phyloP scores from a whole-genome alignment of 257 asterid species.

The Phtheirospermum japonicum region DNA sequence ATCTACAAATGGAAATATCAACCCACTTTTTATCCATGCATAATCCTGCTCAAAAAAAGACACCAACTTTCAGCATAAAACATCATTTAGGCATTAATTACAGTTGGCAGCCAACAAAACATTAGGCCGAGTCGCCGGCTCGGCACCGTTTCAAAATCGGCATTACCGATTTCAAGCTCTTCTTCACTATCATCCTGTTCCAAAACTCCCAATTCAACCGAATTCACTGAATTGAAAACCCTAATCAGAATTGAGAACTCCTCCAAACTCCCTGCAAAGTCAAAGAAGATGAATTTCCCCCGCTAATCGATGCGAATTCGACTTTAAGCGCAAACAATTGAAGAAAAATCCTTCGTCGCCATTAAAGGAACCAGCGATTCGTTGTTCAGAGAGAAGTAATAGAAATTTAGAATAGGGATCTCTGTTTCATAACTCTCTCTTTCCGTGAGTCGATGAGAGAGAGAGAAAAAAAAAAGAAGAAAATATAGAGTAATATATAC shows the following conservation, averaged over 20 bases:
- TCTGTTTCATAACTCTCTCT: conserved; percentile 46
- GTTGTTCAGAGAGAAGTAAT: conserved; percentile 24
- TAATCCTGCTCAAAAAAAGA: conserved; percentile 72
- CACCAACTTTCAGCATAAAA: no score
- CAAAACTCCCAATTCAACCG: conserved; percentile 24
- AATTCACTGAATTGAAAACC: conserved; percentile 42
- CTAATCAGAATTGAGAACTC: conserved; percentile 32
- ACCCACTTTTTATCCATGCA: conserved; percentile 86
- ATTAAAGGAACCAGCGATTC: conserved; percentile 6
- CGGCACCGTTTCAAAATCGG: conserved; percentile 90
- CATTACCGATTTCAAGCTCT: conserved; percentile 91
- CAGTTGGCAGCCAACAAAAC: conserved; percentile 4
- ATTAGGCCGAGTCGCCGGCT: conserved; percentile 40
- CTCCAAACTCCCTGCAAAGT: conserved; percentile 29
- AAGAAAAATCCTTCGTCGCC: conserved; percentile 15
- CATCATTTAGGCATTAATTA: conserved; percentile 1
- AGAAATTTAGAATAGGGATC: conserved; percentile 59
- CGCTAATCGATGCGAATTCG: conserved; percentile 27
- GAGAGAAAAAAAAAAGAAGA: conserved; percentile 29
- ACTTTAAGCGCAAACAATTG: conserved; percentile 6
- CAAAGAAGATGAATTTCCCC: conserved; percentile 18
- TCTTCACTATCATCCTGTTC: conserved; percentile 77
- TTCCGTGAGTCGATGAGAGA: conserved; percentile 56
- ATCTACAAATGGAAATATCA: conserved; percentile 87
- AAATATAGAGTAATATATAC: background rate